A percentile compares a stretch with the other conserved stretches of the same genome.
Conservation (phyloP, 176 grass and related monocot species). For the Rhynchospora tenuis region DNA sequence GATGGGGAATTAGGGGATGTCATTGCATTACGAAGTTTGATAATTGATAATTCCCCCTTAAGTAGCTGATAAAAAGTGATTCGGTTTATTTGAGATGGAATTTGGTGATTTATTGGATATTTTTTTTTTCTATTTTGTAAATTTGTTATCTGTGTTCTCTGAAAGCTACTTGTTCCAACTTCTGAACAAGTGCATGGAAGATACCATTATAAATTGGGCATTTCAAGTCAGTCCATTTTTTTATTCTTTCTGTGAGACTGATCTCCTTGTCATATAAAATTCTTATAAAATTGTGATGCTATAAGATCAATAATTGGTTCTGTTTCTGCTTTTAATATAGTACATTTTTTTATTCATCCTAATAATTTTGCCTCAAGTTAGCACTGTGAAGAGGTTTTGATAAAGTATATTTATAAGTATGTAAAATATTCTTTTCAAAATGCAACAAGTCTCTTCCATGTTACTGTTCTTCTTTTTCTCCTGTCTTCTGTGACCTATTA, state of each 20-base stretch:
- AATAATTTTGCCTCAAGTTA: background rate
- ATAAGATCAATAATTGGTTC: background rate
- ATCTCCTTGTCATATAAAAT: background rate
- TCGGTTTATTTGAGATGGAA: background rate
- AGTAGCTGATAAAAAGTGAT: background rate
- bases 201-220: background rate
- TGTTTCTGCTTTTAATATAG: background rate
- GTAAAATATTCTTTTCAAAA: background rate
- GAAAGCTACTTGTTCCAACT: background rate
- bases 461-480: background rate
- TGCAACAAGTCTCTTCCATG: background rate
- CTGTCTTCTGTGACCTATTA: background rate
- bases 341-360: background rate
- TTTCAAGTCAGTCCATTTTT: background rate
- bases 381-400: background rate
- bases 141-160: background rate
- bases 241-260: background rate
- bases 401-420: background rate
- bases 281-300: background rate
- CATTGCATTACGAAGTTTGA: background rate
- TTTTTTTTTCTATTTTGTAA: background rate
- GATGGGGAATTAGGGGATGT: background rate
- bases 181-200: background rate
- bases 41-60: background rate
- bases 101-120: background rate